A percentile compares a stretch with the other conserved stretches of the same genome.
Conservation (phyloP, 129 eudicot genomes). For the Ambrosia trifida region DNA sequence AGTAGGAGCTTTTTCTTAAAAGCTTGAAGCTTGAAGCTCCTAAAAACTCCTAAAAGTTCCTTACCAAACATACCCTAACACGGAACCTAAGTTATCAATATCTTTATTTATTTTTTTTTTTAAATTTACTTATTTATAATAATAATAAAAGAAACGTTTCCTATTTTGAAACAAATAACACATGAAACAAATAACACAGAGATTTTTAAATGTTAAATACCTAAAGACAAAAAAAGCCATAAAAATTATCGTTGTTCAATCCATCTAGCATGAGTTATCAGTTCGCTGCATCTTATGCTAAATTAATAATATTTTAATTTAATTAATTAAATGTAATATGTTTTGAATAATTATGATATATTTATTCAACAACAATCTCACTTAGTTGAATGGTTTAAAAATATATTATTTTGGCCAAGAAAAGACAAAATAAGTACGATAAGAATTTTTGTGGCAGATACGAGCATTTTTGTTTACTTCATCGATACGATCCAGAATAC, state of each 20-base stretch:
- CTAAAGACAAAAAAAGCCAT: constrained; percentile 5
- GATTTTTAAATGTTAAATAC: not conserved
- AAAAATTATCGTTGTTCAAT: constrained; percentile 18
- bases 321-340: not conserved
- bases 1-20: too few relatives aligned
- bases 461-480: constrained; percentile 18
- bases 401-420: not conserved
- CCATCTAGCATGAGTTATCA: not conserved
- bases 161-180: not conserved
- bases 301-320: not conserved
- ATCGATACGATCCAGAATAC: too few relatives aligned
- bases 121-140: too few relatives aligned
- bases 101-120: too few relatives aligned
- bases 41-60: too few relatives aligned
- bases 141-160: too few relatives aligned
- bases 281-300: constrained; percentile 8
- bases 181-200: constrained; percentile 2
- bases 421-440: not conserved
- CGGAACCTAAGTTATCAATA: too few relatives aligned
- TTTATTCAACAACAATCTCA: not conserved
- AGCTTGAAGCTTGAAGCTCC: too few relatives aligned
- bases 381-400: not conserved
- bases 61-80: too few relatives aligned
- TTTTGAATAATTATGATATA: not conserved
- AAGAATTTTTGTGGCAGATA: not conserved